Base-by-base conservation (phyloP, 2,329 filamentous ascomycete species). In the Colletotrichum simmondsii region DNA sequence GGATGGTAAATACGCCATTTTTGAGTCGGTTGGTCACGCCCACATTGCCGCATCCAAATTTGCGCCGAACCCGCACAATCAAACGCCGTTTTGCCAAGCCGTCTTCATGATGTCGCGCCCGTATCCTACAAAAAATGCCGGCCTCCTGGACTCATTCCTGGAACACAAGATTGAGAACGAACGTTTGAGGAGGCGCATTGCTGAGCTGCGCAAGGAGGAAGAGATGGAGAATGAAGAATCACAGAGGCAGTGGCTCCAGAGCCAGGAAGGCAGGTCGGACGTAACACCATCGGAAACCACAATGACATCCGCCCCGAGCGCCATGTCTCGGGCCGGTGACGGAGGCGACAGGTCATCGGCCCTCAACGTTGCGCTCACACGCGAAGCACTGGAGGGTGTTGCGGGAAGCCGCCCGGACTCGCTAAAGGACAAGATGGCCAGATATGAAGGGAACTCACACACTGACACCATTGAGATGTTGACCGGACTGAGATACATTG, bases 151-250 rank as follows among this genome's bases (percentile, higher is more conserved):
- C 83, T 97, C 95, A 0, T 98, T 98, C 78, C 87, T 98, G 32
- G 96, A 98, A 81, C 95, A 98, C 85, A 98, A 98, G 83, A 96
- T 98, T 67, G 96, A 98, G 81, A 98, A 98, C 78, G 95, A 98
- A 84, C 91, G 95, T 5, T 83, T 98, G 61, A 92, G 91, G 78
- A 93, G 94, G 77, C 91, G 94, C 56, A 97, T 98, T 74, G 92
- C 93, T 22, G 95, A 97, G 82, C 86, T 98, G 67, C 94, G 94
- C 76, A 89, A 90, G 74, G 96, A 98, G 81, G 96, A 98, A 81
- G 91, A 92, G 69, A 94, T 95, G 67, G 95, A 97, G 73, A 87
- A 88, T 19, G 92, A 93, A 72, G 89, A 91, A 70, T 89, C 91
- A 64, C 89, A 91, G 71, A 87, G 87, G 74, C 87, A 91, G 57